These are phyloP conservation scores for Benincasa hispida DNA, from an alignment of 306 rosid species.

Conservation along the genomic window DNA sequence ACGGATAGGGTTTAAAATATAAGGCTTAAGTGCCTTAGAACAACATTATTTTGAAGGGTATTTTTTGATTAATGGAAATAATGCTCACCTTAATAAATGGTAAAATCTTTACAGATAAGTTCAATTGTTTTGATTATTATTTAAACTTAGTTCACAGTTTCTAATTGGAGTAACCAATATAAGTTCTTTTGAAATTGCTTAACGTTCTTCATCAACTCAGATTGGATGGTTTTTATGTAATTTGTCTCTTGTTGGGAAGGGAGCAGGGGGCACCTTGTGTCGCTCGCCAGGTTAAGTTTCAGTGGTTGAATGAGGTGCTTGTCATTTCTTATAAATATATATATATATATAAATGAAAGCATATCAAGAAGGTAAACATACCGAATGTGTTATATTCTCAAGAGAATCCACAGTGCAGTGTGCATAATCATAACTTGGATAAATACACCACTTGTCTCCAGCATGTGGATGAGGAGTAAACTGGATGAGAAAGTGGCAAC, in stretches of 20 bases:
- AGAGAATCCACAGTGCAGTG: constrained; percentile 98
- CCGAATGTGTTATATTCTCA: constrained; percentile 93
- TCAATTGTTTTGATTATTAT: not conserved
- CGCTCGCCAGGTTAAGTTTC: not conserved
- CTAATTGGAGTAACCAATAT: not conserved
- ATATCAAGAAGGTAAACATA: constrained; percentile 24
- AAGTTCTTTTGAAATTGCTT: not conserved
- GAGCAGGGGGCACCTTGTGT: not conserved
- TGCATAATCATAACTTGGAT: constrained; percentile 95
- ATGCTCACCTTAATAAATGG: no score
- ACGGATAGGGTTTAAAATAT: no score
- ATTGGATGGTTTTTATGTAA: not conserved
- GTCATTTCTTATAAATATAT: not conserved
- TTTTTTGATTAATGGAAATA: no score
- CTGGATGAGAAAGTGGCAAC: constrained; percentile 29
- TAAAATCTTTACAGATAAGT: not conserved
- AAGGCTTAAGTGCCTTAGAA: no score
- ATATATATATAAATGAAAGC: not conserved
- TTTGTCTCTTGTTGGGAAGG: not conserved
- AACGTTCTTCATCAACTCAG: not conserved
- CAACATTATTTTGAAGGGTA: no score
- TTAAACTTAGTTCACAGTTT: not conserved
- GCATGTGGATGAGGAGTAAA: constrained; percentile 96
- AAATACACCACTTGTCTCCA: constrained; percentile 98
- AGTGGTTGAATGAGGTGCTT: not conserved